Conservation (phyloP, 2,329 filamentous ascomycete genomes). For the Gaeumannomyces sp. region DNA sequence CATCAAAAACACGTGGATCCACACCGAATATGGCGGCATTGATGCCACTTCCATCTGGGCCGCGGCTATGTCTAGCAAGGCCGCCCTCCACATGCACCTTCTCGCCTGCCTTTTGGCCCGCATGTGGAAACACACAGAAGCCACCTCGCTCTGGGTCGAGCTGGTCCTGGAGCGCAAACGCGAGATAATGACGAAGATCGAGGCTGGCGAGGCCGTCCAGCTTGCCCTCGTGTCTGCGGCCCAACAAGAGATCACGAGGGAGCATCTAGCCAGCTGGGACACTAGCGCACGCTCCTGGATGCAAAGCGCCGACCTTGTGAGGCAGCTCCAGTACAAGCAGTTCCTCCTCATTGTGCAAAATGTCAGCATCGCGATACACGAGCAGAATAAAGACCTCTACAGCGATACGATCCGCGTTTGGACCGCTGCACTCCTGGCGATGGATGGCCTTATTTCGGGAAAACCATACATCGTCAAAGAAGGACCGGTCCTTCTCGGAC, state of each 20-base stretch:
- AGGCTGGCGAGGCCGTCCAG: slow-evolving; percentile 1
- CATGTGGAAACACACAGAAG: slow-evolving; percentile 19
- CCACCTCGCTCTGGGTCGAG: slow-evolving; percentile 27
- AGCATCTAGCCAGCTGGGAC: too few species aligned
- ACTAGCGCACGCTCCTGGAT: too few species aligned
- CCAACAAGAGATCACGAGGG: too few species aligned
- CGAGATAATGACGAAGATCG: slow-evolving; percentile 1
- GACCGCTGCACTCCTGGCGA: slow-evolving; percentile 6
- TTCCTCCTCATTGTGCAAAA: too few species aligned
- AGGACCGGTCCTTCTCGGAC: slow-evolving; percentile 7
- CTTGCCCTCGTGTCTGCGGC: not conserved
- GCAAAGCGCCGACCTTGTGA: too few species aligned
- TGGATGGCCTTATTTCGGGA: slow-evolving; percentile 10
- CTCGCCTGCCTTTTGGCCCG: slow-evolving; percentile 27
- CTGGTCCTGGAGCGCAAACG: slow-evolving; percentile 16
- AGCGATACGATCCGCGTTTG: slow-evolving; percentile 10
- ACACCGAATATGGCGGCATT: slow-evolving; percentile 20
- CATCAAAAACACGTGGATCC: slow-evolving; percentile 14
- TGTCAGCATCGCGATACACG: too few species aligned
- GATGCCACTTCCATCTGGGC: slow-evolving; percentile 22
- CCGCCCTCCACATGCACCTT: slow-evolving; percentile 25
- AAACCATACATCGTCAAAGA: slow-evolving; percentile 8
- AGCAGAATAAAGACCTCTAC: slow-evolving; percentile 3
- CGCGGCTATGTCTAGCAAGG: slow-evolving; percentile 15
- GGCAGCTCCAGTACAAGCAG: too few species aligned